These are phyloP conservation scores for Hygrophila difformis DNA, from an alignment of 257 asterid species.

Conservation along the genomic window DNA sequence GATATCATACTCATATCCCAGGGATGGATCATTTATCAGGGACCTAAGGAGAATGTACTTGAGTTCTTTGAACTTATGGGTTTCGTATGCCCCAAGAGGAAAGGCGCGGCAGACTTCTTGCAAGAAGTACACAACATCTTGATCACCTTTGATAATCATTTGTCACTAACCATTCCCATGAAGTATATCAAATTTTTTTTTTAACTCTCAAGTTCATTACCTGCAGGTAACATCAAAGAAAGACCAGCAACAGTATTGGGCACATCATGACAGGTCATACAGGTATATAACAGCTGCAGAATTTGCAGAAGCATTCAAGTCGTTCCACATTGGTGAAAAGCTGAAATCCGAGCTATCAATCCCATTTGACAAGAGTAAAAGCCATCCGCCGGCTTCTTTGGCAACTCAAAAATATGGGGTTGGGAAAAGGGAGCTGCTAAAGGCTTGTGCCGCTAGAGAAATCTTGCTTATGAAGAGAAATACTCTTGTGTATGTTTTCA, in stretches of 20 bases:
- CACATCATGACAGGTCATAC: conserved; percentile 15
- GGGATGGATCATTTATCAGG: conserved; percentile 29
- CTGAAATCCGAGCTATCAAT: conserved; percentile 10
- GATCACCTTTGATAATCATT: background rate
- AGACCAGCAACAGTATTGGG: conserved; percentile 32
- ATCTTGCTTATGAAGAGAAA: conserved; percentile 37
- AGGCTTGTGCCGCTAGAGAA: conserved; percentile 25
- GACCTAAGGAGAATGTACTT: conserved; percentile 24
- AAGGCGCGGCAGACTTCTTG: conserved; percentile 37
- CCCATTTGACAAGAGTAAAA: conserved; percentile 24
- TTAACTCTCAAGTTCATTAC: background rate
- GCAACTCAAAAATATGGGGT: conserved; percentile 24
- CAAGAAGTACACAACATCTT: conserved; percentile 22
- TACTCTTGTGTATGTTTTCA: conserved; percentile 21
- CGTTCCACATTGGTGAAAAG: conserved; percentile 19
- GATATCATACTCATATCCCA: conserved; percentile 27
- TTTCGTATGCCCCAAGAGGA: conserved; percentile 28
- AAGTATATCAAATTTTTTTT: background rate
- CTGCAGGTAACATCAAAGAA: conserved; percentile 28
- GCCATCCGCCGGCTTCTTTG: conserved; percentile 42
- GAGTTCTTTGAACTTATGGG: conserved; percentile 31
- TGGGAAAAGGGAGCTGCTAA: conserved; percentile 22
- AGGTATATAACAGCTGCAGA: conserved; percentile 18
- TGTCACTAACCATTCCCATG: no score
- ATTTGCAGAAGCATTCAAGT: conserved; percentile 22